Percentiles rank a stretch among this genome's conserved stretches.
phyloP scores from a whole-genome alignment of 2,329 filamentous ascomycete species.

The Elsinoe arachidis region DNA sequence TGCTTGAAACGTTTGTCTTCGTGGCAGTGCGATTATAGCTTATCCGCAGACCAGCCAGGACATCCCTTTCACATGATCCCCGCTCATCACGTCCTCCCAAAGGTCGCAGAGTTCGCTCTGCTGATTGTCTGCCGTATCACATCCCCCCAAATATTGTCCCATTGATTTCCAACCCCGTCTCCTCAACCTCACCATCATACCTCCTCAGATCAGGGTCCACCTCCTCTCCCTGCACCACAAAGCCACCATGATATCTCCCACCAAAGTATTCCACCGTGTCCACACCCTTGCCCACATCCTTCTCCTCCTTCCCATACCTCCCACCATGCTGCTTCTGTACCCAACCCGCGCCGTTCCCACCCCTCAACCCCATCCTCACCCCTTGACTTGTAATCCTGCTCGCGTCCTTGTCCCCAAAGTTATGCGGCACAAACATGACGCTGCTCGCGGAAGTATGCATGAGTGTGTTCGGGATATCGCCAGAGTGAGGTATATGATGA shows the following conservation, averaged over 20 bases:
- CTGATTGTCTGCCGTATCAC: background rate
- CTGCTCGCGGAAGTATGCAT: constrained; percentile 24
- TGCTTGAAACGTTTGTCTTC: background rate
- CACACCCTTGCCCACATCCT: constrained; percentile 17
- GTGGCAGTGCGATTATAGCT: background rate
- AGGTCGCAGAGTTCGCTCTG: too few species aligned
- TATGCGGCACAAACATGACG: constrained; percentile 28
- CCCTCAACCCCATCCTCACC: constrained; percentile 24
- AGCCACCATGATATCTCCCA: constrained; percentile 21
- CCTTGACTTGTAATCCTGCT: constrained; percentile 23
- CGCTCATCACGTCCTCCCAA: too few species aligned
- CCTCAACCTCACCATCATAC: constrained; percentile 16
- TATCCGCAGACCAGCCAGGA: too few species aligned
- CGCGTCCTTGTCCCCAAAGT: constrained; percentile 25
- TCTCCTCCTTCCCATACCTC: constrained; percentile 8
- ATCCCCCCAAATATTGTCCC: background rate
- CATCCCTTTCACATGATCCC: background rate
- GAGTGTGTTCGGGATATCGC: constrained; percentile 26
- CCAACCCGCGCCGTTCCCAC: constrained; percentile 16
- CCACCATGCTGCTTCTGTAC: constrained; percentile 11
- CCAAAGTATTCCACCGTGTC: constrained; percentile 23
- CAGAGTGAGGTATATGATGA: constrained; percentile 39
- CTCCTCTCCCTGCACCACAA: constrained; percentile 21
- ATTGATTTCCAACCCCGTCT: constrained; percentile 31
- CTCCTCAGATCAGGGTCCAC: constrained; percentile 22